Base-by-base conservation (phyloP, 1,284 basidiomycete genomes). In the Volvariella volvacea region DNA sequence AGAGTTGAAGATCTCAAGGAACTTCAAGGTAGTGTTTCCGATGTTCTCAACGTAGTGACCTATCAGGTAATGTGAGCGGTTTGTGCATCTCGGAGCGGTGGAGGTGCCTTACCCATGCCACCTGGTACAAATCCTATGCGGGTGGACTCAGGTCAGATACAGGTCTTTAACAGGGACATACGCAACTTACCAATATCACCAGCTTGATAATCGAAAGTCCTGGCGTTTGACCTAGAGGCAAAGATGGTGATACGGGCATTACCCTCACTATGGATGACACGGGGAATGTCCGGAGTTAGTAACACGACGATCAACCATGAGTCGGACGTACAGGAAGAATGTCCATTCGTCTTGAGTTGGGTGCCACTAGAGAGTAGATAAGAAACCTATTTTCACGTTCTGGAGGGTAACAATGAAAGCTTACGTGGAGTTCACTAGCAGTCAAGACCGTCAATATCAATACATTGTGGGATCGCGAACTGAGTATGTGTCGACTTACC, bases 21-120 rank as follows among this genome's bases (percentile, higher is more conserved):
- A 83, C 48, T 65, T 67, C 25, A 85, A 56, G 0, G 80, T 79
- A 3, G 73, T 73, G 52, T 83, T 78, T 6, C 82, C 82, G 14
- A 68, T 78, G 54, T 84, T 84, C 62, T 87, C 80, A 14, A 85
- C 70, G 52, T 80, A 85, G 55, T 84, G 82, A 2, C 76, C n/a
- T n/a, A n/a, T n/a, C n/a, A n/a, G n/a, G n/a, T n/a, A n/a, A n/a
- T n/a, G n/a, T n/a, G n/a, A n/a, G n/a, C n/a, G n/a, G n/a, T n/a
- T n/a, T n/a, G n/a, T n/a, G n/a, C n/a, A n/a, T n/a, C n/a, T n/a
- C n/a, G n/a, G n/a, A n/a, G n/a, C n/a, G n/a, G n/a, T n/a, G n/a
- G n/a, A n/a, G n/a, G n/a, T n/a, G n/a, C n/a, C n/a, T n/a, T n/a
- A n/a, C n/a, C 78, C 59, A 72, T 74, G 1, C 71, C 66, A 14